These are phyloP conservation scores for Quercus ilex DNA, from an alignment of 306 rosid species.

Conservation along the genomic window DNA sequence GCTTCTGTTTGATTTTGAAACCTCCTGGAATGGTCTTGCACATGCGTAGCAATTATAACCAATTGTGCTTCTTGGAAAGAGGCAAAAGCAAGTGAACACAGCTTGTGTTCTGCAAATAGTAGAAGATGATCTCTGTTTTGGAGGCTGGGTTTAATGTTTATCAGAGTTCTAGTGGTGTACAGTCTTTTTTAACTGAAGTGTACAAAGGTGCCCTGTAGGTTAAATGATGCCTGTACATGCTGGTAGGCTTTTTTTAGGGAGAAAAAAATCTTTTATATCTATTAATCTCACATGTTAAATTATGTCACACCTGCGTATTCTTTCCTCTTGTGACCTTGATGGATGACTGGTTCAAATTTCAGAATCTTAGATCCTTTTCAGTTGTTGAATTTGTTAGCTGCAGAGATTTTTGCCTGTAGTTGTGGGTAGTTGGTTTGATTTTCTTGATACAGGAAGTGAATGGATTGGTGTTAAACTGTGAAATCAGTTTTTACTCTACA, in stretches of 20 bases:
- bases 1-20: slow-evolving; percentile 41
- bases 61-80: slow-evolving; percentile 18
- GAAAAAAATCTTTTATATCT: neutral
- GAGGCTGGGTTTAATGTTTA: neutral
- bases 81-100: neutral
- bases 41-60: slow-evolving; percentile 17
- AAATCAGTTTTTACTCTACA: neutral
- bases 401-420: neutral
- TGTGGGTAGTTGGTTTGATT: neutral
- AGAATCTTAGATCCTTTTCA: neutral
- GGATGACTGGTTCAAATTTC: neutral
- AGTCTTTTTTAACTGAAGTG: slow-evolving; percentile 15
- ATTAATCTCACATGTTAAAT: neutral
- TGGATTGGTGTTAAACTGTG: neutral
- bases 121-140: neutral
- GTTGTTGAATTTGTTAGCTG: neutral
- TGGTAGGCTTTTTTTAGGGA: neutral
- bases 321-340: neutral
- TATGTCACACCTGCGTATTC: neutral
- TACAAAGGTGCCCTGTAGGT: slow-evolving; percentile 15
- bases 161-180: slow-evolving; percentile 7
- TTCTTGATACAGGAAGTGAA: neutral
- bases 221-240: slow-evolving; percentile 23
- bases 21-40: slow-evolving; percentile 34
- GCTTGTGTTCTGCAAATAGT: neutral